phyloP scores from a whole-genome alignment of 257 asterid species.

The Dorcoceras hygrometricum region DNA sequence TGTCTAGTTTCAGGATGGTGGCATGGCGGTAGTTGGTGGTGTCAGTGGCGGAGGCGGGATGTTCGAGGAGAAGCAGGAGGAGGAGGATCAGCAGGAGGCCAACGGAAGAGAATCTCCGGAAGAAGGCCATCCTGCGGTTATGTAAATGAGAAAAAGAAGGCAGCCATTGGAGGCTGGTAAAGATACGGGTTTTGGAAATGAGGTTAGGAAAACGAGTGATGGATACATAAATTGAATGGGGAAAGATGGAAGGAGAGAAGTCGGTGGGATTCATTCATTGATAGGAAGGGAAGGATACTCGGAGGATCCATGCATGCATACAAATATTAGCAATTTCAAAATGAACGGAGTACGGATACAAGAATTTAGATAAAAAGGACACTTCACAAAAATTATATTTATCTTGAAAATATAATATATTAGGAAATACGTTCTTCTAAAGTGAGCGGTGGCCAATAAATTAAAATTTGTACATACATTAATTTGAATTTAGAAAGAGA shows the following conservation, averaged over 20 bases:
- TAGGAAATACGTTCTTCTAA: too few relatives aligned
- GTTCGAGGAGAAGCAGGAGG: constrained; percentile 25
- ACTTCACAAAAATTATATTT: background rate
- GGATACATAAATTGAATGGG: background rate
- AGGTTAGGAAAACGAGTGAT: constrained; percentile 32
- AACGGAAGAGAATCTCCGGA: constrained; percentile 36
- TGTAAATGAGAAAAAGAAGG: constrained; percentile 27
- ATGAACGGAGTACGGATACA: background rate
- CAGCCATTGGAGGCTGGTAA: constrained; percentile 60
- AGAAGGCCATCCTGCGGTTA: constrained; percentile 67
- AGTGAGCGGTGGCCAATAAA: background rate
- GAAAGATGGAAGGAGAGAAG: constrained; percentile 27
- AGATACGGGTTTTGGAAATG: constrained; percentile 43
- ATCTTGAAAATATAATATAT: background rate
- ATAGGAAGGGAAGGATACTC: constrained; percentile 39
- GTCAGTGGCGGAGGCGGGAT: constrained; percentile 9
- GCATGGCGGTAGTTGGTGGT: constrained; percentile 15
- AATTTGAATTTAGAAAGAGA: too few relatives aligned
- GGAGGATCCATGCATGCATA: constrained; percentile 29
- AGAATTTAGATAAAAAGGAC: background rate
- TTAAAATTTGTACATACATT: too few relatives aligned
- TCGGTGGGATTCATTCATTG: constrained; percentile 25
- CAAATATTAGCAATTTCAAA: background rate
- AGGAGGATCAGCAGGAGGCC: constrained; percentile 63
- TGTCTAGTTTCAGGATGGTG: constrained; percentile 15